Evolutionary conservation across 257 asterid genomes (phyloP), one percentile per base, ranked within the genome.

Genomic region (Solanum okadae): DNA sequence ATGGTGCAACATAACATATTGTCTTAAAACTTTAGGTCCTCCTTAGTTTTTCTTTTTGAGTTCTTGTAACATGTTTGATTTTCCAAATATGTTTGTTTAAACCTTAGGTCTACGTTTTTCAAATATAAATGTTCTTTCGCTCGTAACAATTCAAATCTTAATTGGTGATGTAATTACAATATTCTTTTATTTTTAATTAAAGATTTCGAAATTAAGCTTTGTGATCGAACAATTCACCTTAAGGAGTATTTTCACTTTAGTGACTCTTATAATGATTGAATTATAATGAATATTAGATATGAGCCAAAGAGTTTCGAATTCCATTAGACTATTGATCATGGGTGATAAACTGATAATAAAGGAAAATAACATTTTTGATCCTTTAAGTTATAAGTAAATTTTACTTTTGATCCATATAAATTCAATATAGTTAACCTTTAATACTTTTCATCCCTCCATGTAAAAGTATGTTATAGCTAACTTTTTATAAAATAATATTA

Each of bases 81-180:
- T 52, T 52, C 8, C 3, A 6, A 1, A 16, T 5, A 52, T 52
- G 22, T 52, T 0, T 52, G 63, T 52, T 52, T 52, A 52, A 52
- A 52, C 10, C 0, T 52, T 52, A 16, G 9, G 23, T 52, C 3
- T 2, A 0, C 0, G 23, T 16, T 52, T 52, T 52, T 6, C 10
- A 6, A 52, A 52, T 16, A 52, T 52, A 52, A 52, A 20, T 34
- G 38, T 52, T 38, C 14, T 16, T 72, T 13, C 14, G 37, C 14
- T 72, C 15, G 0, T 1, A 33, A 31, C 2, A 33, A 34, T 34
- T 38, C 0, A 18, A 72, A 75, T 75, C 0, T 72, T 33, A 72
- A 16, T 34, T 8, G 1, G 0, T 10, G 12, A 31, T 31, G 5
- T 71, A 33, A 0, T 31, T 0, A 6, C 0, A 1, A 70, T 0